A percentile compares a stretch with the other conserved stretches of the same genome.
phyloP scores from a whole-genome alignment of 2,329 filamentous ascomycete species.

The Lecanicillium sp. region DNA sequence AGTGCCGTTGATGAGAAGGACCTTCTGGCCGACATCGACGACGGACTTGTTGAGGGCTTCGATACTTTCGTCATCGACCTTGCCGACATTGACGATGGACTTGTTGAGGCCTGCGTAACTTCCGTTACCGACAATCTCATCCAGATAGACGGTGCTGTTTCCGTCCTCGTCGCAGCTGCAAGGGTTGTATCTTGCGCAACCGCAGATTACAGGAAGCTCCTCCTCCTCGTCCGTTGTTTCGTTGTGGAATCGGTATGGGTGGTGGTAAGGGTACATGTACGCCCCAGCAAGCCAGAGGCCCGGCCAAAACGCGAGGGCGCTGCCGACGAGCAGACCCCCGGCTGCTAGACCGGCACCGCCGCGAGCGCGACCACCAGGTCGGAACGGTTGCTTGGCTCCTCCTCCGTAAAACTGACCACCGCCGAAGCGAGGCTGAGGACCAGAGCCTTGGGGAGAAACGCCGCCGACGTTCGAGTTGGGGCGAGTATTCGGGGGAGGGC shows the following conservation, averaged over 20 bases:
- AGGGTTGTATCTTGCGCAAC: slow-evolving; percentile 41
- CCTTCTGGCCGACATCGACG: slow-evolving; percentile 54
- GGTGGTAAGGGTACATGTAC: slow-evolving; percentile 42
- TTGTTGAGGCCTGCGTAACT: slow-evolving; percentile 53
- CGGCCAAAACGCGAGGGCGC: slow-evolving; percentile 51
- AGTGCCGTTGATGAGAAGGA: slow-evolving; percentile 68
- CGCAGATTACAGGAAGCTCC: slow-evolving; percentile 26
- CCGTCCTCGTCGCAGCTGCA: slow-evolving; percentile 64
- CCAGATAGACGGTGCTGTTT: slow-evolving; percentile 49
- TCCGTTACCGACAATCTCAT: slow-evolving; percentile 58
- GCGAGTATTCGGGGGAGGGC: slow-evolving; percentile 12
- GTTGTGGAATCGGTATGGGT: slow-evolving; percentile 48
- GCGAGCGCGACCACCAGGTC: slow-evolving; percentile 36
- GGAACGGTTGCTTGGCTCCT: slow-evolving; percentile 55
- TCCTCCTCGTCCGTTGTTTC: slow-evolving; percentile 32
- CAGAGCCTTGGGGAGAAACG: slow-evolving; percentile 48
- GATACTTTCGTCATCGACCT: slow-evolving; percentile 57
- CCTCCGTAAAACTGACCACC: slow-evolving; percentile 60
- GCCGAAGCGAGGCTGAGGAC: slow-evolving; percentile 48
- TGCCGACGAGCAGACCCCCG: slow-evolving; percentile 40
- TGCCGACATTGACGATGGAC: slow-evolving; percentile 51
- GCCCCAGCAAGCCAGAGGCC: slow-evolving; percentile 57
- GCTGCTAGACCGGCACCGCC: slow-evolving; percentile 45
- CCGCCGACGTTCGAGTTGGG: slow-evolving; percentile 37
- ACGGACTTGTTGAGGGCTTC: slow-evolving; percentile 50